Evolutionary conservation across 2,329 filamentous ascomycete species (phyloP).

Genomic region (Calonectria pauciramosa): DNA sequence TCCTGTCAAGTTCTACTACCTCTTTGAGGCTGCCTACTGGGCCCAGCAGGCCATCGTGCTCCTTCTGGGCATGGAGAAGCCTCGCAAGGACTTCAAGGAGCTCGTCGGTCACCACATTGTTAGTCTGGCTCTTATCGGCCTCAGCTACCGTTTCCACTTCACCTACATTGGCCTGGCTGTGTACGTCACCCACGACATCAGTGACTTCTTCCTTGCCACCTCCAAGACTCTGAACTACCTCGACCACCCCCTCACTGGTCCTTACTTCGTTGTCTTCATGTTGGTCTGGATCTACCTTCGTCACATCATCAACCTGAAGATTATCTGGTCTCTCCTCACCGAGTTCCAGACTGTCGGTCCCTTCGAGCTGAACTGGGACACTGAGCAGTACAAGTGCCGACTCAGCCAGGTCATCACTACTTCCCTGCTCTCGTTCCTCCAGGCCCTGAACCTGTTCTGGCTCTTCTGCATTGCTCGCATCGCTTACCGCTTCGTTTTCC

Average conservation of each 20-base stretch:
- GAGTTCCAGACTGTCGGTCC: slow-evolving; percentile 82
- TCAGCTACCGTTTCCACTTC: slow-evolving; percentile 97
- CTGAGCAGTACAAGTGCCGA: slow-evolving; percentile 82
- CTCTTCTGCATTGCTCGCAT: slow-evolving; percentile 83
- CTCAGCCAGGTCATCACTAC: slow-evolving; percentile 78
- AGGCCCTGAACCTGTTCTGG: slow-evolving; percentile 86
- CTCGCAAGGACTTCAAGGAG: slow-evolving; percentile 94
- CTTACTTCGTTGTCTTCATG: slow-evolving; percentile 89
- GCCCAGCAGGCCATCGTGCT: slow-evolving; percentile 93
- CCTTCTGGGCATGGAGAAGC: slow-evolving; percentile 89
- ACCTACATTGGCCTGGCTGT: slow-evolving; percentile 94
- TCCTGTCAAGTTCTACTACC: slow-evolving; percentile 93
- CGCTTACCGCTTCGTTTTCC: slow-evolving; percentile 77
- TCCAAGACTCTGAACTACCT: slow-evolving; percentile 95
- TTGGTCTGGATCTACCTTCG: slow-evolving; percentile 89
- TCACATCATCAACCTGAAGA: slow-evolving; percentile 85
- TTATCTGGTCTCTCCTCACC: slow-evolving; percentile 81
- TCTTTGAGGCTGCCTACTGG: slow-evolving; percentile 96
- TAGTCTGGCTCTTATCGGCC: slow-evolving; percentile 83
- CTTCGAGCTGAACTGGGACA: slow-evolving; percentile 82
- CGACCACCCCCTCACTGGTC: slow-evolving; percentile 81
- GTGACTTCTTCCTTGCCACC: slow-evolving; percentile 94
- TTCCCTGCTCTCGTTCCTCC: slow-evolving; percentile 73
- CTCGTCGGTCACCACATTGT: slow-evolving; percentile 93
- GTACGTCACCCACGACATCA: slow-evolving; percentile 95